A percentile compares a stretch with the other conserved stretches of the same genome.
phyloP scores from a whole-genome alignment of 2,329 filamentous ascomycete genomes.

The Trichoderma citrinoviride region DNA sequence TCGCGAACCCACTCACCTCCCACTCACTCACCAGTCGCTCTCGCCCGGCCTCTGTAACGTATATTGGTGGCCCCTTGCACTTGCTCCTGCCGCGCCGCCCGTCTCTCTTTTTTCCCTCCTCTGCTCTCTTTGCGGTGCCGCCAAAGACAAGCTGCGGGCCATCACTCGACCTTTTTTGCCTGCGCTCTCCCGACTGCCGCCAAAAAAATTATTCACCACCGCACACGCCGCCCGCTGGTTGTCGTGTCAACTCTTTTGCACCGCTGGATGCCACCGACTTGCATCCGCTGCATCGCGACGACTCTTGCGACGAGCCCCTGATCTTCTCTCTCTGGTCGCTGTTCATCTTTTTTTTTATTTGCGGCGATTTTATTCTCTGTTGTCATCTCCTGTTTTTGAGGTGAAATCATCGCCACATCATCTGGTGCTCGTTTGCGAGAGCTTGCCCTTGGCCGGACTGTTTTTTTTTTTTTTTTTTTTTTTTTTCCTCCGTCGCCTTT shows the following conservation, averaged over 20 bases:
- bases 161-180: constrained; percentile 1
- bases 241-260: constrained; percentile 20
- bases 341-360: neutral
- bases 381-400: neutral
- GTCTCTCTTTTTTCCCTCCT: constrained; percentile 16
- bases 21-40: neutral
- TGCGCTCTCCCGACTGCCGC: too few relatives aligned
- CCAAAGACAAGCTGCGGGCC: constrained; percentile 14
- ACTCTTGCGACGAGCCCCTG: neutral
- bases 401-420: neutral
- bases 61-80: too few relatives aligned
- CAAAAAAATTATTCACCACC: too few relatives aligned
- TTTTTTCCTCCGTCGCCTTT: neutral
- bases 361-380: too few relatives aligned
- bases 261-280: constrained; percentile 12
- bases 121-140: constrained; percentile 9
- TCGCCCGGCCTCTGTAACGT: neutral
- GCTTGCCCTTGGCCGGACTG: neutral
- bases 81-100: constrained; percentile 19
- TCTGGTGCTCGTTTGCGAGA: constrained; percentile 1
- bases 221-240: constrained; percentile 6
- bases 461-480: neutral
- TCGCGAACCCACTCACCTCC: too few relatives aligned
- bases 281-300: constrained; percentile 15
- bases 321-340: neutral